Percentiles rank a stretch among this genome's conserved stretches.
Evolutionary conservation across 2,329 filamentous ascomycete genomes (phyloP).

Genomic region (Pseudogymnoascus sp.): DNA sequence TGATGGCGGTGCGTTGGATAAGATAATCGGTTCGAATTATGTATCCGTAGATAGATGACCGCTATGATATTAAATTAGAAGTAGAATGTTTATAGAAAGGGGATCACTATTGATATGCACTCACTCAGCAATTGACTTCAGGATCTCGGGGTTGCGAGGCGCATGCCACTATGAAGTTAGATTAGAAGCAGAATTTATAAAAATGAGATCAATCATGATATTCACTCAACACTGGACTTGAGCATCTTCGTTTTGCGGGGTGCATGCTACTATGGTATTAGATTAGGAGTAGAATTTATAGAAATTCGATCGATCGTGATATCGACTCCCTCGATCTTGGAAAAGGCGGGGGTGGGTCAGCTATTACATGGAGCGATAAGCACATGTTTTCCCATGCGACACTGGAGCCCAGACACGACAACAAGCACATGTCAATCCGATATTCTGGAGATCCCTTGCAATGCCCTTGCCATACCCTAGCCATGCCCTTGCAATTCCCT

Average conservation of each 20-base stretch:
- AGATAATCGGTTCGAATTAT: background rate
- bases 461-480: background rate
- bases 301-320: background rate
- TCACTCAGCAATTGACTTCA: background rate
- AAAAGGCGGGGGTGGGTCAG: background rate
- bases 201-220: background rate
- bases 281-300: background rate
- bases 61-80: background rate
- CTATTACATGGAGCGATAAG: background rate
- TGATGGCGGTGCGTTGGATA: background rate
- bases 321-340: background rate
- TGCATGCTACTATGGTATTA: background rate
- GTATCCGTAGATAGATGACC: background rate
- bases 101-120: background rate
- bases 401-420: background rate
- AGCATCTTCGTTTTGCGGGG: too few species aligned
- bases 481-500: background rate
- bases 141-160: background rate
- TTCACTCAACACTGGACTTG: background rate
- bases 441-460: background rate
- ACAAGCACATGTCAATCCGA: background rate
- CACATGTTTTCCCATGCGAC: background rate
- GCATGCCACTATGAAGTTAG: background rate
- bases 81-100: background rate
- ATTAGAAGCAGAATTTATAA: background rate